Evolutionary conservation across 2,329 filamentous ascomycete genomes (phyloP).

Genomic region (Clarireedia monteithiana): DNA sequence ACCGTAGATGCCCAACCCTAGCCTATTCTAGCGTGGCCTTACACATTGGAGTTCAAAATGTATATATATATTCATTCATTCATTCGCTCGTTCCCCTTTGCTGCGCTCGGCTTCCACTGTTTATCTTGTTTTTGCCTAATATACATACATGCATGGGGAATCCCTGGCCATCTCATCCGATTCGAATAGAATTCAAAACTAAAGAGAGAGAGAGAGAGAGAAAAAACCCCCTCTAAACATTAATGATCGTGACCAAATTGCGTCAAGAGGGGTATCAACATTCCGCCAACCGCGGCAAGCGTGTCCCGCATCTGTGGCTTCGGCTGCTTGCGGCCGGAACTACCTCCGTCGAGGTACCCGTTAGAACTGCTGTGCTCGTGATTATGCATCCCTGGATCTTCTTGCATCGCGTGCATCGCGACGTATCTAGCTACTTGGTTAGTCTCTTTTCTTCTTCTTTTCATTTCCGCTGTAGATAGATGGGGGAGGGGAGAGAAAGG

Average conservation of each 20-base stretch:
- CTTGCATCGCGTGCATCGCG: slow-evolving; percentile 97
- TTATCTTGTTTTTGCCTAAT: neutral
- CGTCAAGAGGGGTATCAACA: slow-evolving; percentile 70
- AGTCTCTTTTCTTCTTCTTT: slow-evolving; percentile 6
- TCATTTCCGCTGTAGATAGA: neutral
- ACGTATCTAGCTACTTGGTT: slow-evolving; percentile 60
- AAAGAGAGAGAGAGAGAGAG: too few relatives aligned
- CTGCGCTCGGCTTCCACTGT: too few relatives aligned
- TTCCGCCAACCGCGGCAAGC: slow-evolving; percentile 63
- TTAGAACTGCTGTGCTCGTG: slow-evolving; percentile 39
- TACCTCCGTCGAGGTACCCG: slow-evolving; percentile 43
- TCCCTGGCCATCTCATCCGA: neutral
- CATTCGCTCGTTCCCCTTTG: too few relatives aligned
- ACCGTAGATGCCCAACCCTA: too few relatives aligned
- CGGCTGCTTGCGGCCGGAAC: slow-evolving; percentile 42
- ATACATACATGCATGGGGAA: neutral
- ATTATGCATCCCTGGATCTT: slow-evolving; percentile 42
- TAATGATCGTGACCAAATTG: slow-evolving; percentile 69
- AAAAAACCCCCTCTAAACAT: slow-evolving; percentile 1
- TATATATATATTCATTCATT: too few relatives aligned
- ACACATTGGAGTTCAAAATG: too few relatives aligned
- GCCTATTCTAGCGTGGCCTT: too few relatives aligned
- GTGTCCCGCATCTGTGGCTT: slow-evolving; percentile 61
- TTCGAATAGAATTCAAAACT: neutral
- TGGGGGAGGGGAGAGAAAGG: neutral